Evolutionary conservation across 2,329 filamentous ascomycete species (phyloP), one percentile per base, ranked within the genome.

Genomic region (Proliferodiscus dingleyae): DNA sequence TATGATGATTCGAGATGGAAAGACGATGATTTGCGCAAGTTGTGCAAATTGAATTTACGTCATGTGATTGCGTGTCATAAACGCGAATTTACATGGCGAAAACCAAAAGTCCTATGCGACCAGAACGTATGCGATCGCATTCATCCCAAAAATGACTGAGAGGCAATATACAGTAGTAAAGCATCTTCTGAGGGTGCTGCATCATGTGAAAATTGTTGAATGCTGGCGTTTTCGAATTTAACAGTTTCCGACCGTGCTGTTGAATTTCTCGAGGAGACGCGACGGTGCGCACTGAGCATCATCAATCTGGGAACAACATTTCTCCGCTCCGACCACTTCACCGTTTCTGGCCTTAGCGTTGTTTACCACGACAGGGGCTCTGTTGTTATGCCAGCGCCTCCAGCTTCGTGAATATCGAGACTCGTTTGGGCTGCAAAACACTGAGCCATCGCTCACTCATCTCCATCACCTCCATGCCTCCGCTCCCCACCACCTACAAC

Each of bases 391-490:
- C 32, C 30, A 36, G 43, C 34, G 33, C 21, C 28, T 13, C 29
- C 9, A 32, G 13, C 13, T 34, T 34, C 32, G 16, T 19, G 26
- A 19, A 16, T 34, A 34, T 21, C 32, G 19, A 34, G 32, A 15
- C 6, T 10, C 15, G 16, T 9, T 18, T 34, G n/a, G 9, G 5
- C n/a, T 18, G 19, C 10, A 34, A 9, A 34, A n/a, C 13, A 34
- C 19, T 18, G 9, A 9, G 15, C 11, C 8, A 8, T 19, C 11
- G 11, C 37, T 36, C 42, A 45, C 21, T 40, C 26, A 18, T 19
- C 34, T 43, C 19, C 49, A 23, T 41, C 28, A 34, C 38, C 42
- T 47, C 50, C 47, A 37, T n/a, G n/a, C 40, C 19, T 21, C 40
- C 38, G 45, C 43, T 19, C 39, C 37, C 28, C 32, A 34, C 26